Conservation (phyloP, 371 early-diverging fungal species). For the Cokeromyces recurvatus region DNA sequence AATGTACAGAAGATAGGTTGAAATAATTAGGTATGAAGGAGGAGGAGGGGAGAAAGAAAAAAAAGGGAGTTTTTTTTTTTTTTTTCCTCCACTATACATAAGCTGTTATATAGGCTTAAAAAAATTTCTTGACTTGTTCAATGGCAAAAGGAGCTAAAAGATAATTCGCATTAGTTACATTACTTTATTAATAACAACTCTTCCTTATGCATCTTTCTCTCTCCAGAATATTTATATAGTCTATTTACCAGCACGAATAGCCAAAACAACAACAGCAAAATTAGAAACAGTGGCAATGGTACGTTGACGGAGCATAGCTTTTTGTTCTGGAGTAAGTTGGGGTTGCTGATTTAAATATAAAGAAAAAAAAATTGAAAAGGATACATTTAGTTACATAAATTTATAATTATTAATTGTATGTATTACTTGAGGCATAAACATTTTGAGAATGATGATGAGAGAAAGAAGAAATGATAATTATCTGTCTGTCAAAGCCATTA, state of each 20-base stretch:
- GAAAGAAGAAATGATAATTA: no score
- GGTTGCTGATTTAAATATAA: constrained; percentile 29
- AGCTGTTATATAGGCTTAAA: no score
- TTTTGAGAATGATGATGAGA: no score
- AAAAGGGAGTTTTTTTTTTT: no score
- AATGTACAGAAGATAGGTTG: no score
- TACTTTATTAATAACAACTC: background rate
- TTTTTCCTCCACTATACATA: no score
- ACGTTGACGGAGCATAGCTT: constrained; percentile 39
- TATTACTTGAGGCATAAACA: constrained; percentile 39
- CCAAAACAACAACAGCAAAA: constrained; percentile 36
- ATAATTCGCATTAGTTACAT: no score
- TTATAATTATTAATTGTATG: background rate
- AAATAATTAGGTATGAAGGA: no score
- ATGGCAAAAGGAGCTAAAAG: constrained; percentile 44
- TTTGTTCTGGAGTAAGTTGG: constrained; percentile 47
- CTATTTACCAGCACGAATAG: constrained; percentile 46
- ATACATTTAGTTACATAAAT: background rate
- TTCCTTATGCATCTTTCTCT: background rate
- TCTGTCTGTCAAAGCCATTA: no score
- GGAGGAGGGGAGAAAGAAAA: no score
- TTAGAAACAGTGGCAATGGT: constrained; percentile 40
- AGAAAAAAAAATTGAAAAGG: background rate
- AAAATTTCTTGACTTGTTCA: constrained; percentile 40
- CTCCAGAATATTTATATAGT: no score